Conservation (phyloP, 768 basidiomycete species). For the Gautieria morchelliformis region DNA sequence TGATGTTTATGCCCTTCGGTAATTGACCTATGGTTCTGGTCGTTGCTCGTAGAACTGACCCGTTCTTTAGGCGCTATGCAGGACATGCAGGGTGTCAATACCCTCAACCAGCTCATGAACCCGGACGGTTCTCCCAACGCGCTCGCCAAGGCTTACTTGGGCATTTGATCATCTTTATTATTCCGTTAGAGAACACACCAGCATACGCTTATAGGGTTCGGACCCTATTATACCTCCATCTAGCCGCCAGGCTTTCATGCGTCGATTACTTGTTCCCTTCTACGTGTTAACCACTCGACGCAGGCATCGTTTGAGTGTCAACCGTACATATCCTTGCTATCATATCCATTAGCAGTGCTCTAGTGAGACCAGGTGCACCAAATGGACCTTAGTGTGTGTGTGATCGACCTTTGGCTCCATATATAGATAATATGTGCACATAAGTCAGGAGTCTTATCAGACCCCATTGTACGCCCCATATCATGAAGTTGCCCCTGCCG, state of each 20-base stretch:
- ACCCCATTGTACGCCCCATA: too few relatives aligned
- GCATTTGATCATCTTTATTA: neutral
- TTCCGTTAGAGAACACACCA: neutral
- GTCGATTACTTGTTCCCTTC: neutral
- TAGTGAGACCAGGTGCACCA: too few relatives aligned
- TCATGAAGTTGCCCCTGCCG: slow-evolving; percentile 37
- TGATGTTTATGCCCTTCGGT: slow-evolving; percentile 55
- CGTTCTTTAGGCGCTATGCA: slow-evolving; percentile 39
- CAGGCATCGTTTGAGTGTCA: too few relatives aligned
- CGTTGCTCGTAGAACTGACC: neutral
- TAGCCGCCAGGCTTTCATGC: neutral
- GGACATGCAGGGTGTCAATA: slow-evolving; percentile 47
- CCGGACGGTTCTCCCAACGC: slow-evolving; percentile 34
- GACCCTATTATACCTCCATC: slow-evolving; percentile 3
- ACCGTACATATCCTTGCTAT: too few relatives aligned
- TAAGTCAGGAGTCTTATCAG: too few relatives aligned
- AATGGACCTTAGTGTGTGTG: too few relatives aligned
- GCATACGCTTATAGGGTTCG: neutral
- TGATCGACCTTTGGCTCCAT: too few relatives aligned
- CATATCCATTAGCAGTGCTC: too few relatives aligned
- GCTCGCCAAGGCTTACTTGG: slow-evolving; percentile 28
- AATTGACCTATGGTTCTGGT: slow-evolving; percentile 15
- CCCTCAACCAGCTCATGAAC: slow-evolving; percentile 41
- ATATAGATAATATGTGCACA: too few relatives aligned
- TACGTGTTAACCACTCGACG: neutral